Percentiles rank a stretch among this genome's conserved stretches.
Evolutionary conservation across 2,329 filamentous ascomycete genomes (phyloP).

Genomic region (Aspergillus unguis): DNA sequence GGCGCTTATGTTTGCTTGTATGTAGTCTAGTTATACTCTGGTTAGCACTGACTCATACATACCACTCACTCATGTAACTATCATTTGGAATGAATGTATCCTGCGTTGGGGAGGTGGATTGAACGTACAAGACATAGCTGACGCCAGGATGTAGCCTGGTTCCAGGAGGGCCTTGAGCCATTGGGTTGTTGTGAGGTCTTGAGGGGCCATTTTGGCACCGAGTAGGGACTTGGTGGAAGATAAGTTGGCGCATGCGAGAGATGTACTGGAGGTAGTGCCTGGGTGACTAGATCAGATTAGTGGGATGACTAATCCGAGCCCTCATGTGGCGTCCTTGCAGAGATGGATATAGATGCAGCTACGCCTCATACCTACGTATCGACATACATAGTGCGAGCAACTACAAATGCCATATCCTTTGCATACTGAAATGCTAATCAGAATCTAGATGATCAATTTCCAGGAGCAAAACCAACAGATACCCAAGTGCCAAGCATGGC

Average conservation of each 20-base stretch:
- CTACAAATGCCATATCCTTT: too few relatives aligned
- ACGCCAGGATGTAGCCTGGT: slow-evolving; percentile 24
- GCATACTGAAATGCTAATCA: neutral
- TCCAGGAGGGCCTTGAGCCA: slow-evolving; percentile 22
- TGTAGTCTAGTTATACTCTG: slow-evolving; percentile 26
- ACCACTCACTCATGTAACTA: too few relatives aligned
- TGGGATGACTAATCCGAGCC: slow-evolving; percentile 4
- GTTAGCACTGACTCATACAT: slow-evolving; percentile 11
- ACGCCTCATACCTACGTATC: too few relatives aligned
- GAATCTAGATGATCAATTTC: slow-evolving; percentile 11
- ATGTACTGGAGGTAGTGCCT: neutral
- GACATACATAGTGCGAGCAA: too few relatives aligned
- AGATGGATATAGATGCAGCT: too few relatives aligned
- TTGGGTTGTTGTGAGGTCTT: slow-evolving; percentile 13
- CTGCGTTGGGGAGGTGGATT: too few relatives aligned
- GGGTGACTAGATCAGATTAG: neutral
- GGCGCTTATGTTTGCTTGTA: slow-evolving; percentile 30
- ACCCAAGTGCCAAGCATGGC: slow-evolving; percentile 12
- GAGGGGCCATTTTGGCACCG: neutral
- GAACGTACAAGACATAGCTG: slow-evolving; percentile 28
- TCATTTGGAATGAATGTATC: too few relatives aligned
- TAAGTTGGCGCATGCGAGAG: neutral
- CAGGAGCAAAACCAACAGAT: slow-evolving; percentile 4
- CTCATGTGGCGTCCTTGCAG: too few relatives aligned
- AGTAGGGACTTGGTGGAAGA: neutral